Base-by-base conservation (phyloP, 179 eudicot genomes). In the Silene coronaria region DNA sequence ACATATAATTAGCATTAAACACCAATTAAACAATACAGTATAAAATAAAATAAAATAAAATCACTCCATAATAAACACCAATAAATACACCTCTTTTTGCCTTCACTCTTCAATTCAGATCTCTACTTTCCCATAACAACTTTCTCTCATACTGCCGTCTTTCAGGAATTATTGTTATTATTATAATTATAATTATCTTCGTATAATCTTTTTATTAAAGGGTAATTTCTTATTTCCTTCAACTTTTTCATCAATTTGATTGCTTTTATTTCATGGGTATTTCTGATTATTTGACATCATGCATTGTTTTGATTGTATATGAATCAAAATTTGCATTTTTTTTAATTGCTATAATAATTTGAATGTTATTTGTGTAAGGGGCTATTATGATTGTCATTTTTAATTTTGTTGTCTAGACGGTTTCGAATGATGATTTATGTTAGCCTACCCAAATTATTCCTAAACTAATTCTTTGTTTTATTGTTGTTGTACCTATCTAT, bases 261-360 rank as follows among this genome's bases (percentile, higher is more conserved):
- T 76, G 65, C 12, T 27, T 67, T 58, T 72, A 2, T 28, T 7
- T 21, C 48, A 2, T 72, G 75, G 72, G 55, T 48, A 11, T 77
- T 32, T 58, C 11, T 68, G 13, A 8, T 51, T 64, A 8, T 63
- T 4, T 61, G 42, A 22, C 11, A 60, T 9, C 3, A 6, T 71
- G 28, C 62, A 45, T 60, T 30, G 24, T 2, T n/a, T 58, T 46
- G 13, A 48, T 51, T 69, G 0, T 23, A 7, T 38, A 0, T 57
- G 67, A 9, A 46, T 7, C 3, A 62, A 71, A 48, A 53, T 14
- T 77, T 71, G 17, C 16, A 12, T 69, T 67, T 67, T 75, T 5
- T 67, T 75, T 5, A 5, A 36, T 36, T 36, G 10, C 7, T 36
- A 36, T 36, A n/a, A n/a, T n/a, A 28, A 28, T 28, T 28, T 28